Conservation (phyloP, 441 rosid species). For the Iberis amara region DNA sequence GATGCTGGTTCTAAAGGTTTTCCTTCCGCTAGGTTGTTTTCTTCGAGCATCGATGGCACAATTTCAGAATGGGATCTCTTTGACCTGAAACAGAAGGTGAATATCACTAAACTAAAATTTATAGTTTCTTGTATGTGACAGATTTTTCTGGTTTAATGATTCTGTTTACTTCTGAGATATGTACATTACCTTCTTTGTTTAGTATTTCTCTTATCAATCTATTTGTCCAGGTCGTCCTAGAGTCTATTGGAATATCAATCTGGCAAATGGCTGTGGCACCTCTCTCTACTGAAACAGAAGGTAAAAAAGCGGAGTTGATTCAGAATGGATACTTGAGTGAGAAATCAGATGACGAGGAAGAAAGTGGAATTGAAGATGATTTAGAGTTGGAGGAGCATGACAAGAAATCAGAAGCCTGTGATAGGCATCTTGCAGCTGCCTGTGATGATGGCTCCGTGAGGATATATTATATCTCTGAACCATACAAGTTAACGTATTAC, state of each 20-base stretch:
- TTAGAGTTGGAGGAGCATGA: constrained; percentile 47
- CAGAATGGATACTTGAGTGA: constrained; percentile 50
- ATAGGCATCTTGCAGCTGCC: constrained; percentile 59
- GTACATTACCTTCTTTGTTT: constrained; percentile 18
- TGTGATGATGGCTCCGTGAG: constrained; percentile 91
- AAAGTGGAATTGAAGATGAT: constrained; percentile 57
- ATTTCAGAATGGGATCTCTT: constrained; percentile 86
- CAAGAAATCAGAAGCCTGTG: constrained; percentile 28
- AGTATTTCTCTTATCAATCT: constrained; percentile 3
- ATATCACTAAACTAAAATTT: neutral
- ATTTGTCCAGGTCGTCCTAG: constrained; percentile 53
- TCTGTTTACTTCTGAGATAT: constrained; percentile 3
- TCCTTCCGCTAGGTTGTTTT: constrained; percentile 59
- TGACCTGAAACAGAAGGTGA: constrained; percentile 73
- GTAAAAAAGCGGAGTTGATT: constrained; percentile 31
- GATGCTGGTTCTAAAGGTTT: constrained; percentile 40
- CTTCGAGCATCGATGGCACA: constrained; percentile 84
- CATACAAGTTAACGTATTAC: constrained; percentile 49
- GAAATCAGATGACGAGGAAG: constrained; percentile 34
- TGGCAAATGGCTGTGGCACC: constrained; percentile 92
- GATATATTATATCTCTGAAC: constrained; percentile 50
- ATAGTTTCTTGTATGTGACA: neutral
- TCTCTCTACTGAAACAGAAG: constrained; percentile 27
- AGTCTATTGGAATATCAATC: constrained; percentile 72
- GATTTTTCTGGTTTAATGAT: neutral